phyloP scores from a whole-genome alignment of 306 rosid genomes.

The Lotus japonicus region DNA sequence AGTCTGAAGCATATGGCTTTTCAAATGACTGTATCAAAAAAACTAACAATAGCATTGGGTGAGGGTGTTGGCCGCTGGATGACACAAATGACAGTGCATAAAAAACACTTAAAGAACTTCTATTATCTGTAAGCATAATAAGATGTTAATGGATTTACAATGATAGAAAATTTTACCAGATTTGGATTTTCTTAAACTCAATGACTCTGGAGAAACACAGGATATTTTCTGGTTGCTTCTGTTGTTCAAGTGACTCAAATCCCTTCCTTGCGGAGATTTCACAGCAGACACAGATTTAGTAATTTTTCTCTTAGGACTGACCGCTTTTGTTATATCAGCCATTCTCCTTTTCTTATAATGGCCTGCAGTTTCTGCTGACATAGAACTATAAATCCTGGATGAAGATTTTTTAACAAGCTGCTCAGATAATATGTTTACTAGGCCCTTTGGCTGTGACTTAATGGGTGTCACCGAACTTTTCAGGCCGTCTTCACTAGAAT shows the following conservation, averaged over 20 bases:
- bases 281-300: neutral
- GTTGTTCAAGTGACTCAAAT: neutral
- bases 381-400: conserved; percentile 11
- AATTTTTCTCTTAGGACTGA: conserved; percentile 1
- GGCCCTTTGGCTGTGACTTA: conserved; percentile 18
- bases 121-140: neutral
- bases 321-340: neutral
- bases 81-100: neutral
- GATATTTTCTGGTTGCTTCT: conserved; percentile 2
- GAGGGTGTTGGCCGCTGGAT: neutral
- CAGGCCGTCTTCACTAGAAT: neutral
- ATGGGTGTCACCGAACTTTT: conserved; percentile 6
- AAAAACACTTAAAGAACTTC: neutral
- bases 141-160: neutral
- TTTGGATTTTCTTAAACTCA: conserved; percentile 49
- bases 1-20: neutral
- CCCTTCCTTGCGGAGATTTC: conserved; percentile 6
- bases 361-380: conserved; percentile 1
- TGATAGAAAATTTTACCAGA: conserved; percentile 36
- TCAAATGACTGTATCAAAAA: neutral
- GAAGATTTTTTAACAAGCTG: conserved; percentile 4
- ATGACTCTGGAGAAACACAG: conserved; percentile 35
- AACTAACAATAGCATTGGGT: neutral
- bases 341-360: conserved; percentile 5
- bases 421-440: neutral